These are phyloP conservation scores for Aphanoascus verrucosus DNA, from an alignment of 2,329 filamentous ascomycete species.

Conservation along the genomic window DNA sequence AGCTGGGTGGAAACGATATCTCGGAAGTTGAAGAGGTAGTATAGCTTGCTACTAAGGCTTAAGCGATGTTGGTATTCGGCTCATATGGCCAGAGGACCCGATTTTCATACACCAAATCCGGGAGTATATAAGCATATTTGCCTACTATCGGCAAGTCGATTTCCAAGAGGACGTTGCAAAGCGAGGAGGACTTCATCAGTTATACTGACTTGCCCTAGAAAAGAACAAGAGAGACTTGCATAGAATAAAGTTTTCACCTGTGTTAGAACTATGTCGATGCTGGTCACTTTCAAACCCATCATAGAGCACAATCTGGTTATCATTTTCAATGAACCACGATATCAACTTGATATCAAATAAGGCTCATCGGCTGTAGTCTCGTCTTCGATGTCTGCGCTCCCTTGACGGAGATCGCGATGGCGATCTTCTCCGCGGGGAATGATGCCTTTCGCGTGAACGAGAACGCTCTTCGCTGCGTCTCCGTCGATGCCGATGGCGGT, in stretches of 20 bases:
- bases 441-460: constrained; percentile 23
- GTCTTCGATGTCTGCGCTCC: constrained; percentile 19
- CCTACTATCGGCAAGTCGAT: not conserved
- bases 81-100: not conserved
- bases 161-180: not conserved
- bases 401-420: constrained; percentile 16
- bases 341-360: not conserved
- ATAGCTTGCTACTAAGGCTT: not conserved
- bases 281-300: not conserved
- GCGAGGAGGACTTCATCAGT: not conserved
- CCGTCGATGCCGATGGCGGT: constrained; percentile 37
- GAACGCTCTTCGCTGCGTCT: constrained; percentile 24
- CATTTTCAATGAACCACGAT: not conserved
- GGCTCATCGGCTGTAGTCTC: constrained; percentile 19
- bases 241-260: too few relatives aligned
- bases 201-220: not conserved
- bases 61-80: not conserved
- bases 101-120: not conserved
- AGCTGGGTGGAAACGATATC: constrained; percentile 74
- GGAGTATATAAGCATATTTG: not conserved
- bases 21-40: constrained; percentile 35
- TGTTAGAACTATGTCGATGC: not conserved
- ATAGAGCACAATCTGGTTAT: too few relatives aligned
- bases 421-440: constrained; percentile 22
- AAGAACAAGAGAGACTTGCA: not conserved